Evolutionary conservation across 306 rosid species (phyloP).

Genomic region (Rosa multiflora): DNA sequence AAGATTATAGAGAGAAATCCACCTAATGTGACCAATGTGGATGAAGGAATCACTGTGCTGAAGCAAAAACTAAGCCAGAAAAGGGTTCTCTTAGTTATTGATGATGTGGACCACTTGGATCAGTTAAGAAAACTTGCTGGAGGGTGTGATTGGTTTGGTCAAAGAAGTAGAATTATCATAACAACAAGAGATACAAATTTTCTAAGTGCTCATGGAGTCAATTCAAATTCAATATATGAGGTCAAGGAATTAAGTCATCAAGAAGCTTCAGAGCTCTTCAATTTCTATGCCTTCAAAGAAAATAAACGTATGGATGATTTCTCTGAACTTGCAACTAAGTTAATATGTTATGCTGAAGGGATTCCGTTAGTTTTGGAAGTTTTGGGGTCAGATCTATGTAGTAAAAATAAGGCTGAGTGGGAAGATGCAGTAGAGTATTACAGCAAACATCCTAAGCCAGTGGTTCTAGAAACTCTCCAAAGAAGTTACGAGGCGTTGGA

Average conservation of each 20-base stretch:
- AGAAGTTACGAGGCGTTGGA: slow-evolving; percentile 37
- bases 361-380: slow-evolving; percentile 39
- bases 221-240: neutral
- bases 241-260: neutral
- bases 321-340: neutral
- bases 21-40: neutral
- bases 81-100: neutral
- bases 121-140: neutral
- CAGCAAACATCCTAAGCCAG: slow-evolving; percentile 26
- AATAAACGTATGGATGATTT: neutral
- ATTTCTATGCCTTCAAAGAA: neutral
- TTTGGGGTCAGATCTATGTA: slow-evolving; percentile 37
- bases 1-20: neutral
- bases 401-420: slow-evolving; percentile 30
- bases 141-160: neutral
- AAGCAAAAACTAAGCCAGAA: neutral
- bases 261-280: neutral
- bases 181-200: slow-evolving; percentile 7
- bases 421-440: slow-evolving; percentile 29
- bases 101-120: neutral
- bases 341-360: neutral
- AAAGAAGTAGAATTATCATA: slow-evolving; percentile 1
- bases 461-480: slow-evolving; percentile 32
- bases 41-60: neutral
- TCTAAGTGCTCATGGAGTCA: neutral